Base-by-base conservation (phyloP, 257 asterid genomes). In the Lithospermum erythrorhizon region DNA sequence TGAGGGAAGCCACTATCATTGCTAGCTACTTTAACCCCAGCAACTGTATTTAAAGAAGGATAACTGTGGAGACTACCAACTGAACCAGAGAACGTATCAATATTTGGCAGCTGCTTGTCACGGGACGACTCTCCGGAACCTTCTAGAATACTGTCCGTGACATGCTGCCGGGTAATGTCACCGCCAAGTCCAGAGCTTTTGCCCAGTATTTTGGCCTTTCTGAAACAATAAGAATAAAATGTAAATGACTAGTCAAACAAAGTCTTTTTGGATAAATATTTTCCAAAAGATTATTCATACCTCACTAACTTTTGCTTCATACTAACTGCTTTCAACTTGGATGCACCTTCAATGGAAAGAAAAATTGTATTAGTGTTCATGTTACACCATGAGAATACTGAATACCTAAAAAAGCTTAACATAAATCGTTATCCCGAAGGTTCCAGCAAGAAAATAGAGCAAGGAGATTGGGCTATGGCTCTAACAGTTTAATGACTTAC, bases 151-250 rank as follows among this genome's bases (percentile, higher is more conserved):
- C n/a, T n/a, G n/a, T n/a, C n/a, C n/a, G n/a, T n/a, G n/a, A n/a
- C n/a, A n/a, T n/a, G n/a, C 53, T 66, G 69, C 62, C 63, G 27
- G 47, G 61, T 14, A 63, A 63, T 32, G 54, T 56, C 61, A 47
- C 45, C 53, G 64, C 65, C 63, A 53, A 76, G 57, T 52, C 64
- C 79, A 64, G 73, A 78, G 74, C 75, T 55, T 75, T 53, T 76
- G 29, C 84, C 74, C 65, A 93, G 69, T 68, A 89, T 79, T 80
- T 83, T 89, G 61, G 95, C 95, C 73, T 72, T 89, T 78, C 98
- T 93, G 95, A 35, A 64, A 52, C 55, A 62, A 55, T 14, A 58
- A 57, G 56, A 66, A 70, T 24, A 17, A 55, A 48, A 11, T 45
- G 45, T 18, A 35, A 35, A 24, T 56, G 59, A 9, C 15, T 55